Evolutionary conservation across 768 basidiomycete species (phyloP), one percentile per base, ranked within the genome.

Genomic region (Baorangia bicolor): DNA sequence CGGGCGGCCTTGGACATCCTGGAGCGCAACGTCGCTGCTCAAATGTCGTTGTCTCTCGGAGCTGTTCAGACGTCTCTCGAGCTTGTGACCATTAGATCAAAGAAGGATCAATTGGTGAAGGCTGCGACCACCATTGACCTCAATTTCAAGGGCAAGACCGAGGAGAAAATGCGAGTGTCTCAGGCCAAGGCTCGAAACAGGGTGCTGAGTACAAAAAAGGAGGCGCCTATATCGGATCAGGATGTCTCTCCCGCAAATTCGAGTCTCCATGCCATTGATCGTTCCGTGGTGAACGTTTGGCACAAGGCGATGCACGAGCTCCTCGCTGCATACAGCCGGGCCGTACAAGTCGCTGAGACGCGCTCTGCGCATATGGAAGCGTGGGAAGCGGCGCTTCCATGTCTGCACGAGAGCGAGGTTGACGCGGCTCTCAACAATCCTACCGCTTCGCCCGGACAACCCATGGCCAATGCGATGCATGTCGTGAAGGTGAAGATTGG

Each of bases 1-100:
- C 78, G 82, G 9, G 84, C 86, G 0, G 75, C 80, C 43, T 70
- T 90, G 43, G 86, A 87, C 57, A 81, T 88, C 8, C 61, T 87
- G 51, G 88, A 88, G 63, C 76, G 77, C 53, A 87, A 88, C 55
- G 76, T 87, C 21, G 80, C 81, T 0, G 74, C 73, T 34, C 71
- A 71, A 20, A 82, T 85, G 80, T 78, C 80, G 0, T 66, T 66
- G 20, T 70, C 73, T 11, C 75, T 86, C n/a, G 59, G 58, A 34
- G 55, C 52, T 2, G 63, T 75, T 11, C 68, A 70, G 10, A 51
- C 48, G 2, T 55, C 62, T 5, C 65, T 80, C 50, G 64, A 66
- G 28, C 44, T 56, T 4, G 51, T 81, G 20, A 53, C 70, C 18
- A 56, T 70, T 51, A 42, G 44, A 3, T 53, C 49, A 0, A 68